Base-by-base conservation (phyloP, 805 yeast genomes). In the Henningerozyma blattae region DNA sequence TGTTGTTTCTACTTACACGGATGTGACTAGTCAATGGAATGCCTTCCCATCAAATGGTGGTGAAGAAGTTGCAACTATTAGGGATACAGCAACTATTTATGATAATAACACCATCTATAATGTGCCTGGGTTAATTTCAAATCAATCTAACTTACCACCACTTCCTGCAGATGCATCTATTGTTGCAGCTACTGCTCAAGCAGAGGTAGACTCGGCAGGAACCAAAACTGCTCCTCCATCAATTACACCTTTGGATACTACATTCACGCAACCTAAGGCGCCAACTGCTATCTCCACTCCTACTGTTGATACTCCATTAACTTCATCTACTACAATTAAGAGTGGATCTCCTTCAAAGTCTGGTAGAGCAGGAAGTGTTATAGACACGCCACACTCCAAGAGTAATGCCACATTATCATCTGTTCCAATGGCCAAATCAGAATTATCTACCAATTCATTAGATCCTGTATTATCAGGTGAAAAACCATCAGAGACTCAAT, bases 41-140 rank as follows among this genome's bases (percentile, higher is more conserved):
- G 59, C 58, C 9, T 57, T 57, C 30, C 62, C 62, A 14, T 43
- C 55, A 1, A 44, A 45, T 4, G 44, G 42, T 13, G 34, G 29
- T 12, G 39, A 36, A 5, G 59, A 54, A 25, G 37, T 56, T 17
- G 52, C 51, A 27, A 57, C 61, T 2, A 48, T 56, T 5, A 40
- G 43, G 12, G 62, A 57, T 34, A 50, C 59, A 4, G 54, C 52
- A 28, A 57, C 62, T 1, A 33, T 57, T 4, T 57, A 54, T 32
- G 62, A 57, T 34, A 57, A 57, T 39, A 52, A 44, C 27, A 57
- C 62, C 4, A 38, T 56, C 8, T 53, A 47, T 42, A 57, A 57
- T 34, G 61, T 57, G 18, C 62, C 62, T 8, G 61, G 59, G 1
- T 30, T 54, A 8, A 41, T 51, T 3, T 35, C 50, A 3, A 52